Percentiles rank a stretch among this genome's conserved stretches.
phyloP scores from a whole-genome alignment of 805 yeast genomes.

The Sugiyamaella qingdaonensis region DNA sequence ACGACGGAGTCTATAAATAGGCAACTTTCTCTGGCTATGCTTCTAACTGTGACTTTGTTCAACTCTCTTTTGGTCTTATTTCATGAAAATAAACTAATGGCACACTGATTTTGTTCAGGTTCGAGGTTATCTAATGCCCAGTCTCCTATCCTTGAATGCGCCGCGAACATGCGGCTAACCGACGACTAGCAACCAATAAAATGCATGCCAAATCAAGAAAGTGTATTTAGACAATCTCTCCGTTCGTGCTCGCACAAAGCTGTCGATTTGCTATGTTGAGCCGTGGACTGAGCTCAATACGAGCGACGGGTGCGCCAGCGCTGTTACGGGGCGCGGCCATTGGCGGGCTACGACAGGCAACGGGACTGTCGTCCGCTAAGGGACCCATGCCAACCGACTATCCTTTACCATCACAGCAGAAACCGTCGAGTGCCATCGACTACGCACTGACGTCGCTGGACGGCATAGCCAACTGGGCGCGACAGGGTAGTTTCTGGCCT shows the following conservation, averaged over 20 bases:
- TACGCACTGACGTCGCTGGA: constrained; percentile 80
- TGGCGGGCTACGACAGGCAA: not conserved
- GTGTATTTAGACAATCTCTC: not conserved
- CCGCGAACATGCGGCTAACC: not conserved
- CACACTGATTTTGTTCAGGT: too few relatives aligned
- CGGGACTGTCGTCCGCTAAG: not conserved
- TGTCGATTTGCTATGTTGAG: not conserved
- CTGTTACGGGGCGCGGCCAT: constrained; percentile 2
- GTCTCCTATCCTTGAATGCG: not conserved
- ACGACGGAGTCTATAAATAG: too few relatives aligned
- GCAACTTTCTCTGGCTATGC: too few relatives aligned
- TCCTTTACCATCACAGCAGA: constrained; percentile 65
- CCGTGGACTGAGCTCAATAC: not conserved
- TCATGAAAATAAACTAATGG: too few relatives aligned
- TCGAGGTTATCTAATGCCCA: too few relatives aligned
- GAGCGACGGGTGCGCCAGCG: not conserved
- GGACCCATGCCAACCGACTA: constrained; percentile 53
- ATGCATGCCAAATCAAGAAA: not conserved
- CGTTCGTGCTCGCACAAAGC: not conserved
- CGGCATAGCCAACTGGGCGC: constrained; percentile 83
- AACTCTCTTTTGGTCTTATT: too few relatives aligned
- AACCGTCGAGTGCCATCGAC: constrained; percentile 59
- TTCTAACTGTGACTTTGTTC: too few relatives aligned
- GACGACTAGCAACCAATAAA: not conserved
- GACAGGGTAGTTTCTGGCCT: constrained; percentile 91